Conservation (phyloP, 768 basidiomycete genomes). For the Amanita thiersii region DNA sequence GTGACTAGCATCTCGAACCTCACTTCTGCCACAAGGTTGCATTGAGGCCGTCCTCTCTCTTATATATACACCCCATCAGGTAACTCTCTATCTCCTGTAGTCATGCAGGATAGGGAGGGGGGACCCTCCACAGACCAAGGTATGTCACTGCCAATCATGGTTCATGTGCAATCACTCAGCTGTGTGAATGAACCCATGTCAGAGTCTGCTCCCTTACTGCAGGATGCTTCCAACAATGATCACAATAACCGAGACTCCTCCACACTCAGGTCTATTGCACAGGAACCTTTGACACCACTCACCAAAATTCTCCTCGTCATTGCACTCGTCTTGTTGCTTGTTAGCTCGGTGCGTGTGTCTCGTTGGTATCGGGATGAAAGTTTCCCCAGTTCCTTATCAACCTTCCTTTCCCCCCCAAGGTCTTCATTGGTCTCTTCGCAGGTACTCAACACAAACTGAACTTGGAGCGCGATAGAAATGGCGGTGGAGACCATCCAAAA, state of each 20-base stretch:
- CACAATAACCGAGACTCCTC: constrained; percentile 14
- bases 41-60: constrained; percentile 10
- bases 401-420: too few relatives aligned
- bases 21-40: constrained; percentile 12
- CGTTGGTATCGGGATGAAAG: not conserved
- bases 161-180: too few relatives aligned
- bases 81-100: constrained; percentile 1
- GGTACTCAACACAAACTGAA: constrained; percentile 78
- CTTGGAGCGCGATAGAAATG: constrained; percentile 32
- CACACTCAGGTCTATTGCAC: constrained; percentile 42
- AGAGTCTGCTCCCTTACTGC: constrained; percentile 65
- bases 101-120: constrained; percentile 49
- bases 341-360: constrained; percentile 47
- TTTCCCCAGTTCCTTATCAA: too few relatives aligned
- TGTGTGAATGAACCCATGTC: too few relatives aligned
- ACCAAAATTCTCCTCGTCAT: constrained; percentile 76
- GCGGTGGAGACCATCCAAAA: constrained; percentile 14
- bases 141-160: too few relatives aligned
- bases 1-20: not conserved
- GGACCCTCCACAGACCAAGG: constrained; percentile 53
- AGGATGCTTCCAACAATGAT: constrained; percentile 35
- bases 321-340: constrained; percentile 68
- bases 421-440: constrained; percentile 92
- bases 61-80: constrained; percentile 4
- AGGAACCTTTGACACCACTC: constrained; percentile 76